Evolutionary conservation across 2,329 filamentous ascomycete genomes (phyloP), one percentile per base, ranked within the genome.

Genomic region (Cephalotrichum gorgonifer): DNA sequence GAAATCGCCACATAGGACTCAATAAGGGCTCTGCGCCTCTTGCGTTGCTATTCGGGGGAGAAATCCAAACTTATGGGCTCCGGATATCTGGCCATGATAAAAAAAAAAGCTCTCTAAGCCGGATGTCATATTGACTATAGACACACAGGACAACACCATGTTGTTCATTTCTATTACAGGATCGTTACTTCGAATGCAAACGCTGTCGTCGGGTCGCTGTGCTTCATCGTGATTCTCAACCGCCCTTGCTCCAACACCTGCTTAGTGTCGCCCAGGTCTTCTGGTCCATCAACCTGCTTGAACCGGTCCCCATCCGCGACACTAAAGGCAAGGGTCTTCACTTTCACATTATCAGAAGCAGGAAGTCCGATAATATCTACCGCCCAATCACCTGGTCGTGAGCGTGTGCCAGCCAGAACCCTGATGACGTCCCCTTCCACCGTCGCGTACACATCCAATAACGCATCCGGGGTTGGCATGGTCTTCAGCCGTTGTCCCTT

Each of bases 401-500:
- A 38, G 14, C 33, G 14, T 20, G 33, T 38, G 33, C 33, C 33
- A 38, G 33, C 33, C 33, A 38, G 33, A 17, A 38, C 33, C 3
- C 33, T 14, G 33, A 38, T n/a, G n/a, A 38, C n/a, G 2, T 17
- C 33, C 4, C n/a, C 33, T 38, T 33, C 48, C 6, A 47, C 31
- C 14, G 49, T 49, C 3, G 44, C 48, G 20, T 48, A 52, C 7
- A 48, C 52, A 31, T 53, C 52, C 9, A 53, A 43, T 2, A 20
- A 4, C 9, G 41, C 39, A 14, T 51, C 47, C 2, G 25, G 17
- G 1, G 47, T 50, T 2, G 45, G 46, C 2, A 12, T 35, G 30
- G 52, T 53, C 9, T 41, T 33, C 2, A 51, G 47, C 6, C 49
- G 52, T 14, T 49, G 23, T 9, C 52, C 52, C 1, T 12, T 42